A percentile compares a stretch with the other conserved stretches of the same genome.
phyloP scores from a whole-genome alignment of 768 basidiomycete species.

The Rhizopogon roseolus region DNA sequence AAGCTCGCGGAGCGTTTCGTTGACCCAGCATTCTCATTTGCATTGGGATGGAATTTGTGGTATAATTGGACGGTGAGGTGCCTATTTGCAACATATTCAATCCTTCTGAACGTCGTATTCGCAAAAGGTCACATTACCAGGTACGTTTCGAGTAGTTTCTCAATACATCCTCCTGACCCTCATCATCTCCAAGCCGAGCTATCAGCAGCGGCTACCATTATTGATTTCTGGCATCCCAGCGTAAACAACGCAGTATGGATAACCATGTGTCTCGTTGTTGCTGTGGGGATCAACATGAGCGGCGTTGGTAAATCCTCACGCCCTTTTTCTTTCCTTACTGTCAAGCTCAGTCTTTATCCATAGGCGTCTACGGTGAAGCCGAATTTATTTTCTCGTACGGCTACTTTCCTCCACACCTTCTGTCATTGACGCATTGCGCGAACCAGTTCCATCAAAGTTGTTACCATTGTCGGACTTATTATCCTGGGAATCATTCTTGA shows the following conservation, averaged over 20 bases:
- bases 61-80: slow-evolving; percentile 29
- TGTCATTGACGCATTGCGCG: not conserved
- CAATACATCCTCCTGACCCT: slow-evolving; percentile 9
- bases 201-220: slow-evolving; percentile 45
- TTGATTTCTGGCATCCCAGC: slow-evolving; percentile 40
- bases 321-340: too few species aligned
- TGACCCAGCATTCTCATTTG: slow-evolving; percentile 40
- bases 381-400: slow-evolving; percentile 44
- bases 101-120: not conserved
- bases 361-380: slow-evolving; percentile 39
- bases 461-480: slow-evolving; percentile 40
- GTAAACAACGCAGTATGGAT: slow-evolving; percentile 49
- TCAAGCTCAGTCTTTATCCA: not conserved
- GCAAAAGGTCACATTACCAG: slow-evolving; percentile 19
- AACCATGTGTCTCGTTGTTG: slow-evolving; percentile 45
- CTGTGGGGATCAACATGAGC: slow-evolving; percentile 39
- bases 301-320: slow-evolving; percentile 29
- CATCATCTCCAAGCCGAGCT: slow-evolving; percentile 33
- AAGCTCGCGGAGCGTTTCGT: slow-evolving; percentile 44
- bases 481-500: slow-evolving; percentile 44
- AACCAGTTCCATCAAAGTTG: slow-evolving; percentile 46
- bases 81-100: slow-evolving; percentile 4
- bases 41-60: slow-evolving; percentile 40
- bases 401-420: too few species aligned
- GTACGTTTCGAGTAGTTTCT: slow-evolving; percentile 3